Evolutionary conservation across 345 rosid genomes (phyloP), one percentile per base, ranked within the genome.

Genomic region (Eucalyptus polyanthemos): DNA sequence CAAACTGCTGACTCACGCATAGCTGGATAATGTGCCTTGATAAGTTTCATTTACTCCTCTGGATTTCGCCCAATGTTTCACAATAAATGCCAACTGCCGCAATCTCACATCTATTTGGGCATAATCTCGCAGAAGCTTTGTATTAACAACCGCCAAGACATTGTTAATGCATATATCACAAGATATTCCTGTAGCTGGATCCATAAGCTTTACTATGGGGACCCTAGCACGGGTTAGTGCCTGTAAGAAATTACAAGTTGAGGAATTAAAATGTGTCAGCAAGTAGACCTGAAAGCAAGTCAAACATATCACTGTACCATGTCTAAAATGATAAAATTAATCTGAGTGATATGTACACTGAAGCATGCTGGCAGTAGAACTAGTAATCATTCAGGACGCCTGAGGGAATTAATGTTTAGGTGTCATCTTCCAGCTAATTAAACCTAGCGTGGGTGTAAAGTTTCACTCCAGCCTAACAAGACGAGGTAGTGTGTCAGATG

Each of bases 11-110:
- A 95, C 99, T 96, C 91, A 98, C 99, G 99, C 99, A 86, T 98
- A 98, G 95, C 99, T 98, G 87, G 99, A 98, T 44, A 98, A 93
- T 51, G 99, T 98, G 94, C 99, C 99, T 86, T 95, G 98, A 91
- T 98, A 97, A 90, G 99, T 97, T 93, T 93, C 97, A 91, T 97
- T 98, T 29, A 98, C 99, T 86, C 93, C 96, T 93, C 99, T 95
- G 9, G 98, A 95, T 90, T 97, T 98, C 81, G 99, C 99, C 99
- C 99, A 98, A 87, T 98, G 99, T 92, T 98, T 98, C 87, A 98
- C 97, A 89, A 97, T 94, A 91, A 94, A 97, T 89, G 97, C 98
- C 91, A 98, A 90, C 92, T 98, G 99, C 90, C 93, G 92, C 90
- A 97, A 90, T 87, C 99, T 95, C 80, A 51, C 95, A 96, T 98